Conservation (phyloP, 2,329 filamentous ascomycete species). For the Alternaria gaisen region DNA sequence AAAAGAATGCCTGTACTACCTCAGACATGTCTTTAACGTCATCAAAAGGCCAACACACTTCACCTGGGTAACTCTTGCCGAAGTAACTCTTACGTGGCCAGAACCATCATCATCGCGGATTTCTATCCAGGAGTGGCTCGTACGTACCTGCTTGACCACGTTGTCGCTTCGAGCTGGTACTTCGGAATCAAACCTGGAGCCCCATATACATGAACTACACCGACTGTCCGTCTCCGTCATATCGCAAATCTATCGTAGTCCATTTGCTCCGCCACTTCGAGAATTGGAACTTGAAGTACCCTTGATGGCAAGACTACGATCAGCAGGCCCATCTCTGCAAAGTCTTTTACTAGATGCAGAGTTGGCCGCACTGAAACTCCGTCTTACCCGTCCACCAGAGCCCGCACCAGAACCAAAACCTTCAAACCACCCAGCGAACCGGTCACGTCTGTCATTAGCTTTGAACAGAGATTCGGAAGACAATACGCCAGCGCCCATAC, state of each 20-base stretch:
- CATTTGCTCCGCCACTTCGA: slow-evolving; percentile 66
- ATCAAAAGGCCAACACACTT: slow-evolving; percentile 73
- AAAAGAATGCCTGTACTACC: slow-evolving; percentile 79
- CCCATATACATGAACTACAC: slow-evolving; percentile 70
- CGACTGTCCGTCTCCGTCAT: slow-evolving; percentile 72
- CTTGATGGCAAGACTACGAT: slow-evolving; percentile 73
- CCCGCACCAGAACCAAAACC: slow-evolving; percentile 32
- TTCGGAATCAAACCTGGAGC: slow-evolving; percentile 47
- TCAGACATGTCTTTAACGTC: slow-evolving; percentile 77
- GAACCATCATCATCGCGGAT: slow-evolving; percentile 60
- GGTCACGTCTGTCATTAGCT: slow-evolving; percentile 43
- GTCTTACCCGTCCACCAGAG: slow-evolving; percentile 41
- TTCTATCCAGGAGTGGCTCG: slow-evolving; percentile 71
- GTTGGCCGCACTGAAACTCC: slow-evolving; percentile 74
- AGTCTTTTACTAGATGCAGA: slow-evolving; percentile 81
- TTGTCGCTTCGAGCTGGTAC: slow-evolving; percentile 58
- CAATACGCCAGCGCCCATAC: slow-evolving; percentile 43
- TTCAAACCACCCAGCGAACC: slow-evolving; percentile 30
- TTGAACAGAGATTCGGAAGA: slow-evolving; percentile 43
- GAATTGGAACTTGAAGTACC: slow-evolving; percentile 74
- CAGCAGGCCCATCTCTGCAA: slow-evolving; percentile 71
- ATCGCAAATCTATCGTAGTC: slow-evolving; percentile 71
- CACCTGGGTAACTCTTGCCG: slow-evolving; percentile 75
- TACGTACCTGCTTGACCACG: slow-evolving; percentile 71
- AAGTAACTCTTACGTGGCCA: slow-evolving; percentile 63